Evolutionary conservation across 345 rosid genomes (phyloP).

Genomic region (Dovyalis caffra): DNA sequence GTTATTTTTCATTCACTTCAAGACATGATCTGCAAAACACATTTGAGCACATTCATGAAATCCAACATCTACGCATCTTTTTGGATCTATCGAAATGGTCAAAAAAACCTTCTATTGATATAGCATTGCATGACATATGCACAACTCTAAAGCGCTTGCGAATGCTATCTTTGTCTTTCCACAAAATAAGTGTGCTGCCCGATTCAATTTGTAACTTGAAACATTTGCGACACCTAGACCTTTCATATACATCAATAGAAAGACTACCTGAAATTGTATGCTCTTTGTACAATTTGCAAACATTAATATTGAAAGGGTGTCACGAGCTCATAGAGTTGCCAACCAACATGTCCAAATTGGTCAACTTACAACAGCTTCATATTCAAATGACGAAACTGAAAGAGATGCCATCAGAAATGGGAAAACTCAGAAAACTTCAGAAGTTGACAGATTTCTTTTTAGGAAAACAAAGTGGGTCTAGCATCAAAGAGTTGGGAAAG

Average conservation of each 20-base stretch:
- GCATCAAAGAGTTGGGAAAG: not conserved
- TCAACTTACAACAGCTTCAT: constrained; percentile 5
- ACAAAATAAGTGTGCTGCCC: too few relatives aligned
- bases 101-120: too few relatives aligned
- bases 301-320: not conserved
- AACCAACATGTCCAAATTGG: not conserved
- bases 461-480: not conserved
- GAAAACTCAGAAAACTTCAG: not conserved
- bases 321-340: not conserved
- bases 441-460: not conserved
- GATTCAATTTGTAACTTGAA: constrained; percentile 7
- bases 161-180: not conserved
- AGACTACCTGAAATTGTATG: constrained; percentile 2
- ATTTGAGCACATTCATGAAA: not conserved
- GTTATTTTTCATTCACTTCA: not conserved
- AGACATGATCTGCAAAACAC: not conserved
- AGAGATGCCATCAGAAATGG: constrained; percentile 8
- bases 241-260: not conserved
- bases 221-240: constrained; percentile 5
- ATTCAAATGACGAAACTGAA: not conserved
- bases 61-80: not conserved
- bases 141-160: not conserved
- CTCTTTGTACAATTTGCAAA: constrained; percentile 6
- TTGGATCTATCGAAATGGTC: too few relatives aligned
- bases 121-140: not conserved